Percentiles rank a stretch among this genome's conserved stretches.
Evolutionary conservation across 495 filamentous ascomycete species (phyloP).

Genomic region (Penicillium steckii): DNA sequence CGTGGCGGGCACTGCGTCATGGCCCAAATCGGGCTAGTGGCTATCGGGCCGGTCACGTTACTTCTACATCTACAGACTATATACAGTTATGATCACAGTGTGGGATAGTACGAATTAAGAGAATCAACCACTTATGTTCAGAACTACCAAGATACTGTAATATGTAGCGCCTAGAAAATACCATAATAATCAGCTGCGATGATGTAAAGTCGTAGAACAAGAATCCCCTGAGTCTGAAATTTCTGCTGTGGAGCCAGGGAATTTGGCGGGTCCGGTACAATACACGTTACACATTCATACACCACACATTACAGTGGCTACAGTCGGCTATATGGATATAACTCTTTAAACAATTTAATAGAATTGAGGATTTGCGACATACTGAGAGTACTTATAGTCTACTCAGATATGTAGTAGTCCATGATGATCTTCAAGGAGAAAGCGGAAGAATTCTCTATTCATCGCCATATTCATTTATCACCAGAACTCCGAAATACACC

Average conservation of each 20-base stretch:
- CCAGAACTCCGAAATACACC: constrained; percentile 17
- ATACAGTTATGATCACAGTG: too few relatives aligned
- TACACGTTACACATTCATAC: background rate
- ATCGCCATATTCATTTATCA: background rate
- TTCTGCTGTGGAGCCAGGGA: background rate
- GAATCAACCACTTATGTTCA: too few relatives aligned
- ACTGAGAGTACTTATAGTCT: too few relatives aligned
- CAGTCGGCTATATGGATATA: constrained; percentile 8
- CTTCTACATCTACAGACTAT: too few relatives aligned
- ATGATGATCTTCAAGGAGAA: background rate
- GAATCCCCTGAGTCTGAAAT: background rate
- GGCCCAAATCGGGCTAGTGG: background rate
- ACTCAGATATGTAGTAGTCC: too few relatives aligned
- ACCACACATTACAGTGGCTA: background rate
- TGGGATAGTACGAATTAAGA: too few relatives aligned
- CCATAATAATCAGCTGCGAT: too few relatives aligned
- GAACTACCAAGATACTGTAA: too few relatives aligned
- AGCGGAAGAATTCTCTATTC: background rate
- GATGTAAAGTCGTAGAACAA: too few relatives aligned
- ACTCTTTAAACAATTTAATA: too few relatives aligned
- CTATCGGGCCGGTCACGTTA: constrained; percentile 34
- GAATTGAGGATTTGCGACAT: too few relatives aligned
- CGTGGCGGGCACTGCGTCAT: background rate
- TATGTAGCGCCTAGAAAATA: too few relatives aligned
- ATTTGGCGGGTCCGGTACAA: background rate